Percentiles rank a stretch among this genome's conserved stretches.
Conservation (phyloP, 1,139 yeast genomes). For the Kodamaea arcana region DNA sequence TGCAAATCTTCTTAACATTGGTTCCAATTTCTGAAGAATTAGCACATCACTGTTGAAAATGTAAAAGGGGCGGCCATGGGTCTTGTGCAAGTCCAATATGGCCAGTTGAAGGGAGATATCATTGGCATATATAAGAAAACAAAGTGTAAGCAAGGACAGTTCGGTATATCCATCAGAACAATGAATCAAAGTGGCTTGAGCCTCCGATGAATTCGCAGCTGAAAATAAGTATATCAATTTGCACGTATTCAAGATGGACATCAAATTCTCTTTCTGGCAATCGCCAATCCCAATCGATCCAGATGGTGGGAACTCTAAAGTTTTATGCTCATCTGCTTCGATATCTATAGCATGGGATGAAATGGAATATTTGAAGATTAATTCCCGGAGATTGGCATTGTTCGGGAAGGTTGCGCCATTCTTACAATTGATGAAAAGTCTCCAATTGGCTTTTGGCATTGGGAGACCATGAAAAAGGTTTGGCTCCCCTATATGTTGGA, state of each 20-base stretch:
- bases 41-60: slow-evolving; percentile 73
- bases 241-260: slow-evolving; percentile 60
- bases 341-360: slow-evolving; percentile 21
- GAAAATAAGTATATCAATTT: slow-evolving; percentile 49
- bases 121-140: slow-evolving; percentile 66
- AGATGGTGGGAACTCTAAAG: slow-evolving; percentile 74
- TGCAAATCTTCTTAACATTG: slow-evolving; percentile 52
- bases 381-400: slow-evolving; percentile 27
- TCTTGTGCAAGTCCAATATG: slow-evolving; percentile 54
- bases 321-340: slow-evolving; percentile 26
- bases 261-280: slow-evolving; percentile 51
- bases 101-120: slow-evolving; percentile 49
- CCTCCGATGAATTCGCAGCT: slow-evolving; percentile 24
- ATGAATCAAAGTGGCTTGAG: slow-evolving; percentile 50
- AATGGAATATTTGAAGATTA: slow-evolving; percentile 32
- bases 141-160: slow-evolving; percentile 67
- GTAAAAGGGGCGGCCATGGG: slow-evolving; percentile 75
- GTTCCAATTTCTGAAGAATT: slow-evolving; percentile 60
- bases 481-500: too few species aligned
- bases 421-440: slow-evolving; percentile 36
- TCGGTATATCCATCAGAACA: slow-evolving; percentile 95
- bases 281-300: slow-evolving; percentile 77
- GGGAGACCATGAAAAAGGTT: slow-evolving; percentile 3
- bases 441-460: slow-evolving; percentile 36
- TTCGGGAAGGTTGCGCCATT: slow-evolving; percentile 61